Conservation (phyloP, 768 basidiomycete species). For the Boletus tomentosulus region DNA sequence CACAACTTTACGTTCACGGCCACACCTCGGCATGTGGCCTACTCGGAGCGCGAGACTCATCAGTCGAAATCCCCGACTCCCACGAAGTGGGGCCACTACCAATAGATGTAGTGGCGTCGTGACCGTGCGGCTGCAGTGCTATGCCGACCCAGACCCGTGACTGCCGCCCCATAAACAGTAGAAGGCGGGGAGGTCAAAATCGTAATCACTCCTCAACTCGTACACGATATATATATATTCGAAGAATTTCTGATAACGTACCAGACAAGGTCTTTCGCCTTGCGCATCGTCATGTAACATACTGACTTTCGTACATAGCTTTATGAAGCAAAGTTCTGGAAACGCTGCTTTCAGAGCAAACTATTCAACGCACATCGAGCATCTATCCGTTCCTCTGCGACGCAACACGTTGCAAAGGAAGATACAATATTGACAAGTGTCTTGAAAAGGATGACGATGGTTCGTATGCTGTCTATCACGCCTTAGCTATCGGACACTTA, state of each 20-base stretch:
- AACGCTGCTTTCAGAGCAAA: constrained; percentile 92
- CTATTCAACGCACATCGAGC: constrained; percentile 94
- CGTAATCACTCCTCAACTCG: constrained; percentile 84
- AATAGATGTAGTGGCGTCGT: constrained; percentile 9
- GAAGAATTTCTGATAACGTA: constrained; percentile 96
- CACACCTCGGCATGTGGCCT: constrained; percentile 52
- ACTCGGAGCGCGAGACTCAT: constrained; percentile 77
- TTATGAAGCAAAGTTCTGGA: constrained; percentile 92
- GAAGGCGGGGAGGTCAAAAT: constrained; percentile 87
- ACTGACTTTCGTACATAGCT: constrained; percentile 47
- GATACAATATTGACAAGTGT: constrained; percentile 93
- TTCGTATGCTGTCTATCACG: constrained; percentile 32
- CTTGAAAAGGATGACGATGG: constrained; percentile 96
- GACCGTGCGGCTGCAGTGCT: constrained; percentile 8
- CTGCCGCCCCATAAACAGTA: constrained; percentile 58
- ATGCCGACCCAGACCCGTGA: constrained; percentile 18
- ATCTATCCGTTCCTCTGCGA: constrained; percentile 81
- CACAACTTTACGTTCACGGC: constrained; percentile 83
- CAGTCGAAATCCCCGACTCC: constrained; percentile 55
- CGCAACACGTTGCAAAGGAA: constrained; percentile 80
- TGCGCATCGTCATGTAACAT: background rate
- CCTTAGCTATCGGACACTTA: background rate
- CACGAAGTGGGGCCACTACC: too few relatives aligned
- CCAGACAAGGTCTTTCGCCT: constrained; percentile 61
- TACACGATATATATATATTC: constrained; percentile 78